Evolutionary conservation across 2,329 filamentous ascomycete genomes (phyloP).

Genomic region (Diplodia intermedia): DNA sequence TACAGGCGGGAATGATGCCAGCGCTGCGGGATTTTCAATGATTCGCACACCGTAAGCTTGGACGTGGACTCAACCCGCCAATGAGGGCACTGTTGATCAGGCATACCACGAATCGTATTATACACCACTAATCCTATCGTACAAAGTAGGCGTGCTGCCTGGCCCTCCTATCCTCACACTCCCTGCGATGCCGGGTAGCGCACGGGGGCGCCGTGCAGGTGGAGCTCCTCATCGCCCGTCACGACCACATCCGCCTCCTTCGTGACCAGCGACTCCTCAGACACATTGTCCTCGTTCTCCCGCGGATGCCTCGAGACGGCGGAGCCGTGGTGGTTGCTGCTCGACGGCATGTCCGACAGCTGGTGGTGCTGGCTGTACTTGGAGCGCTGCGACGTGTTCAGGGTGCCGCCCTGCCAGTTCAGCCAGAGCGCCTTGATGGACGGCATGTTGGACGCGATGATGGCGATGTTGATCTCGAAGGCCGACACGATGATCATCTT

Average conservation of each 20-base stretch:
- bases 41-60: no score
- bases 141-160: no score
- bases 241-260: background rate
- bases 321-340: background rate
- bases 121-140: no score
- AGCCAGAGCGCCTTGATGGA: conserved; percentile 43
- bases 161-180: background rate
- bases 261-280: background rate
- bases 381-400: background rate
- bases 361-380: background rate
- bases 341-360: background rate
- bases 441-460: conserved; percentile 46
- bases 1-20: no score
- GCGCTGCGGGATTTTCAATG: no score
- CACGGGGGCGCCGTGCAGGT: no score
- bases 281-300: background rate
- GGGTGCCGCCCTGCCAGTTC: background rate
- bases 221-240: no score
- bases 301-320: background rate
- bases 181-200: background rate
- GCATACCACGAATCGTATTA: no score
- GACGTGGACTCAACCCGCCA: no score
- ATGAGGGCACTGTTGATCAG: no score
- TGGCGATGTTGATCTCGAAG: conserved; percentile 44
- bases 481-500: conserved; percentile 45